These are phyloP conservation scores for Rhodocollybia butyracea DNA, from an alignment of 768 basidiomycete genomes.

Conservation along the genomic window DNA sequence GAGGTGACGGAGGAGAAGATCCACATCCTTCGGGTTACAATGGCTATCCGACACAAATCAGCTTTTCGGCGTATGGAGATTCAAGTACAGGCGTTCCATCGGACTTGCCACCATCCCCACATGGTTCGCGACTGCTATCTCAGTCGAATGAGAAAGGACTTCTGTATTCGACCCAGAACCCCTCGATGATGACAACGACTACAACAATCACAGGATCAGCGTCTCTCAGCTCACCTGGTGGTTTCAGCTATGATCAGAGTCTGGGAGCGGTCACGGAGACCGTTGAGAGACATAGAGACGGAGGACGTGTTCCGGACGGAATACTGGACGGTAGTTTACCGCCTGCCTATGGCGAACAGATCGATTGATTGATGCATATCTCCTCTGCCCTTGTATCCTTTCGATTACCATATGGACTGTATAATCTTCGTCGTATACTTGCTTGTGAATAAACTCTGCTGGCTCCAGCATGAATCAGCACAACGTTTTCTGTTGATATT, in stretches of 20 bases:
- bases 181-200: neutral
- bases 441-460: too few species aligned
- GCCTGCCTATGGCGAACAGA: conserved; percentile 21
- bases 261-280: neutral
- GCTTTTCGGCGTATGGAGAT: neutral
- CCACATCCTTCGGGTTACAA: neutral
- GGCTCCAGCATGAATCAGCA: too few species aligned
- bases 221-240: neutral
- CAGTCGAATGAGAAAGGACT: neutral
- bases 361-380: neutral
- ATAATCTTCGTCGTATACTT: too few species aligned
- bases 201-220: neutral
- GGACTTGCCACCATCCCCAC: neutral
- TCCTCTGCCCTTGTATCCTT: neutral
- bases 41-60: neutral
- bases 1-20: neutral
- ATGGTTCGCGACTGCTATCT: neutral
- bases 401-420: too few species aligned
- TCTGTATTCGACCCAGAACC: neutral
- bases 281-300: conserved; percentile 14
- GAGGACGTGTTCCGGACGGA: conserved; percentile 13
- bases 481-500: too few species aligned
- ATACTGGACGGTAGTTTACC: conserved; percentile 17
- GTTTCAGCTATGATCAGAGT: neutral
- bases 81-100: neutral